A percentile compares a stretch with the other conserved stretches of the same genome.
Evolutionary conservation across 495 filamentous ascomycete genomes (phyloP).

Genomic region (Penicillium tannophilum): DNA sequence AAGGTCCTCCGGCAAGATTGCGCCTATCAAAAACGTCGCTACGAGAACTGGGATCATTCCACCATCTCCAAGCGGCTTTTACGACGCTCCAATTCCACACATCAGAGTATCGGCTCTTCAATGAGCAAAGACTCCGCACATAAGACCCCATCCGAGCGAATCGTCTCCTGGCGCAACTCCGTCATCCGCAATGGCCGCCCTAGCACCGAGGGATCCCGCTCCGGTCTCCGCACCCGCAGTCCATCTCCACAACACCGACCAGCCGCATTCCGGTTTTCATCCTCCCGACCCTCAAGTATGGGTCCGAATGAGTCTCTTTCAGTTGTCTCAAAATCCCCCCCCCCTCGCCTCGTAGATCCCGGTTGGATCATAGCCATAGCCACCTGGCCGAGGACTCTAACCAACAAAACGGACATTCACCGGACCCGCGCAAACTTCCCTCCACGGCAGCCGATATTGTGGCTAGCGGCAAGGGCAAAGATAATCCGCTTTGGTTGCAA

Average conservation of each 20-base stretch:
- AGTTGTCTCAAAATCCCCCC: constrained; percentile 39
- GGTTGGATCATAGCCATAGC: constrained; percentile 11
- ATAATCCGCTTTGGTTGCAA: constrained; percentile 53
- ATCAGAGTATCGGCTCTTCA: constrained; percentile 50
- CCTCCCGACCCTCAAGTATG: constrained; percentile 28
- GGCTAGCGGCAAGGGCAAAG: constrained; percentile 26
- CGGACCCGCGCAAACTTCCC: constrained; percentile 12
- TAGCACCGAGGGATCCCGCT: constrained; percentile 53
- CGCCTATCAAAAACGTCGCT: constrained; percentile 63
- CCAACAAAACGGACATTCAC: neutral
- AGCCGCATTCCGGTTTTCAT: constrained; percentile 17
- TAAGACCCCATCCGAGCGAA: constrained; percentile 75
- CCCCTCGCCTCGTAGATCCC: constrained; percentile 35
- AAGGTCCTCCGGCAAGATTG: constrained; percentile 96
- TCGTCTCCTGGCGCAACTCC: constrained; percentile 87
- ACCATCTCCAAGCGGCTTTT: constrained; percentile 77
- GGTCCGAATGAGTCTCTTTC: constrained; percentile 35
- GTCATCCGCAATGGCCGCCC: constrained; percentile 58
- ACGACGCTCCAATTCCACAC: constrained; percentile 67
- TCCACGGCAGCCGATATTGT: constrained; percentile 22
- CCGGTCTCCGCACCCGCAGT: constrained; percentile 48
- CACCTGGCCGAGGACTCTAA: constrained; percentile 22
- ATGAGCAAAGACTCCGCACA: constrained; percentile 48
- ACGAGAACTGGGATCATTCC: constrained; percentile 57
- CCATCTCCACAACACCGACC: constrained; percentile 51